A percentile compares a stretch with the other conserved stretches of the same genome.
Evolutionary conservation across 768 basidiomycete genomes (phyloP).

Genomic region (Stropharia rugosoannulata): DNA sequence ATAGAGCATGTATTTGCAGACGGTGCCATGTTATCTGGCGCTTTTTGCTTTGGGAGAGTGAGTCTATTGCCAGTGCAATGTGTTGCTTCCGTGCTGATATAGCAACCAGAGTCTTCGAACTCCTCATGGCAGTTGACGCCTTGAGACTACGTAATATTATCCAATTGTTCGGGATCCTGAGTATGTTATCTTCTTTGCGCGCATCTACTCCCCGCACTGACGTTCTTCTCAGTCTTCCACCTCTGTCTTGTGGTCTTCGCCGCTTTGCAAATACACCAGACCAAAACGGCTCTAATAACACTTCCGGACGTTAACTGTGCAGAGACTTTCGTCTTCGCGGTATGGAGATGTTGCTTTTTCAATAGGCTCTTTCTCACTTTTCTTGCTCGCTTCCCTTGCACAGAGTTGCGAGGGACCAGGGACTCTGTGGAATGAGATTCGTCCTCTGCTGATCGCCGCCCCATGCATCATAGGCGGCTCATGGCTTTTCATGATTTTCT

Average conservation of each 20-base stretch:
- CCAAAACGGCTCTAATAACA: slow-evolving; percentile 56
- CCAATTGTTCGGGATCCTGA: slow-evolving; percentile 70
- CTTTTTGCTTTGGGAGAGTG: slow-evolving; percentile 84
- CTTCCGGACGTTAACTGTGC: slow-evolving; percentile 27
- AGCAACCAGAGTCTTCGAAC: slow-evolving; percentile 66
- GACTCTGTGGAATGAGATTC: slow-evolving; percentile 58
- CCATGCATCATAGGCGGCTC: slow-evolving; percentile 69
- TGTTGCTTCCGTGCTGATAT: slow-evolving; percentile 5
- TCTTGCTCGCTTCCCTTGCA: too few species aligned
- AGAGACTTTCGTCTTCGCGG: slow-evolving; percentile 31
- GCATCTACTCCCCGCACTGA: not conserved
- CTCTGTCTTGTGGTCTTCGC: slow-evolving; percentile 70
- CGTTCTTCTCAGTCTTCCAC: slow-evolving; percentile 59
- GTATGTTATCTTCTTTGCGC: slow-evolving; percentile 36
- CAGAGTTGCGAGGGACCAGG: slow-evolving; percentile 51
- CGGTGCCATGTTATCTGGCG: slow-evolving; percentile 82
- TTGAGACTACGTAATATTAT: slow-evolving; percentile 75
- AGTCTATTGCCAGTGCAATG: slow-evolving; percentile 17
- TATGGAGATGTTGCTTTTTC: slow-evolving; percentile 25
- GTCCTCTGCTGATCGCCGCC: slow-evolving; percentile 69
- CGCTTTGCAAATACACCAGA: slow-evolving; percentile 76
- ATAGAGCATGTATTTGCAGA: slow-evolving; percentile 36
- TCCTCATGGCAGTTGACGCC: slow-evolving; percentile 83
- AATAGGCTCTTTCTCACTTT: not conserved
- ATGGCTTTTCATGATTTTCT: slow-evolving; percentile 68